phyloP scores from a whole-genome alignment of 768 basidiomycete species.

The Fibroporia radiculosa region DNA sequence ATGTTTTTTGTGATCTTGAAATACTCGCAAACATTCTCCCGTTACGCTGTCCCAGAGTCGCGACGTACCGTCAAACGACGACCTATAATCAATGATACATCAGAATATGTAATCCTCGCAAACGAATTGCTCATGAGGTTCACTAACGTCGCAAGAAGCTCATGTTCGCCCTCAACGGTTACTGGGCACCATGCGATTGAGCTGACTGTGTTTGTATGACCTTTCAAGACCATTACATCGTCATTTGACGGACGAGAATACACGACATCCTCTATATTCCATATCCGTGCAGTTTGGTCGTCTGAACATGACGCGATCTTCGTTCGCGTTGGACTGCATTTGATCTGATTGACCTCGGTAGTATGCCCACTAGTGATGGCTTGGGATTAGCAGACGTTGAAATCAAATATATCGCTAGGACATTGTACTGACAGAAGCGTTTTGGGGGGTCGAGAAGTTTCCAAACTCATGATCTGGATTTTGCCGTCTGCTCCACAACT shows the following conservation, averaged over 20 bases:
- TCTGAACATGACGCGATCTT: constrained; percentile 77
- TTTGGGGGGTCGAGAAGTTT: constrained; percentile 44
- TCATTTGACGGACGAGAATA: constrained; percentile 25
- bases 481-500: constrained; percentile 65
- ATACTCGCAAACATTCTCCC: constrained; percentile 65
- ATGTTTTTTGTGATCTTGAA: constrained; percentile 62
- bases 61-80: constrained; percentile 75
- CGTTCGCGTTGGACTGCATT: constrained; percentile 56
- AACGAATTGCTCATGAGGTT: constrained; percentile 1
- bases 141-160: constrained; percentile 66
- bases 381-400: too few species aligned
- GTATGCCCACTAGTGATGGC: constrained; percentile 49
- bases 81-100: constrained; percentile 30
- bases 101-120: neutral
- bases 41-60: constrained; percentile 79
- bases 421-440: constrained; percentile 48
- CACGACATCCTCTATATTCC: constrained; percentile 49
- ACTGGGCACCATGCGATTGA: constrained; percentile 64
- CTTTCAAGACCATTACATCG: constrained; percentile 38
- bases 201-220: constrained; percentile 61
- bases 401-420: too few species aligned
- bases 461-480: constrained; percentile 55
- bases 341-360: constrained; percentile 74
- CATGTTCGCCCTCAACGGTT: constrained; percentile 39
- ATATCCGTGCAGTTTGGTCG: constrained; percentile 70